Evolutionary conservation across 306 rosid species (phyloP).

Genomic region (Comarum palustre): DNA sequence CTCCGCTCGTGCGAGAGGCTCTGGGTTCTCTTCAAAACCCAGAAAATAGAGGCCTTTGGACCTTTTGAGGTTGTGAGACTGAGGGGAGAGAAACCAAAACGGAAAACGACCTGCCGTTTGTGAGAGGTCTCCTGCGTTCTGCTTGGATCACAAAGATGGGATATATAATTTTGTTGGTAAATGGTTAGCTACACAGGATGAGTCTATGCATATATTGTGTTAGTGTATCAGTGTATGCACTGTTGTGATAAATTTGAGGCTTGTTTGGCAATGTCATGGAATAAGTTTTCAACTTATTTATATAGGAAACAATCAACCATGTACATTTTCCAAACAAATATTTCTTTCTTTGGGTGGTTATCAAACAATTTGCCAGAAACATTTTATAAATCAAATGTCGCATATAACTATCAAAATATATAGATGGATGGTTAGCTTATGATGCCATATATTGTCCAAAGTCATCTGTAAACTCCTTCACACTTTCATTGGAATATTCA

Average conservation of each 20-base stretch:
- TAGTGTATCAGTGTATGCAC: not conserved
- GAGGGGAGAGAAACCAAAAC: not conserved
- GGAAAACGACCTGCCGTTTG: not conserved
- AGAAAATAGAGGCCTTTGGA: not conserved
- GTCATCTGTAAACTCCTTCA: too few relatives aligned
- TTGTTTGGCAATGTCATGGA: too few relatives aligned
- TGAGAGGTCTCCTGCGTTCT: not conserved
- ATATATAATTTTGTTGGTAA: not conserved
- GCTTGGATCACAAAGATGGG: conserved; percentile 5
- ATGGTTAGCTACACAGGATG: not conserved
- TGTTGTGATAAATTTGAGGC: not conserved
- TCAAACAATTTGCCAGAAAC: too few relatives aligned
- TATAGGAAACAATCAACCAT: too few relatives aligned
- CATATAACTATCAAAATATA: too few relatives aligned
- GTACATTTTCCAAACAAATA: too few relatives aligned
- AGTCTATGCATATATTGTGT: not conserved
- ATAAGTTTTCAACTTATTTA: too few relatives aligned
- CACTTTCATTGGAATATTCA: too few relatives aligned
- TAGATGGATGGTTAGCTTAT: too few relatives aligned
- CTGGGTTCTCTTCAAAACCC: not conserved
- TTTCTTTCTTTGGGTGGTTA: too few relatives aligned
- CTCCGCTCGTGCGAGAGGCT: not conserved
- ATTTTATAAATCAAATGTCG: too few relatives aligned
- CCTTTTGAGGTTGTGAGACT: not conserved
- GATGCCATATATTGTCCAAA: too few relatives aligned